Evolutionary conservation across 2,329 filamentous ascomycete species (phyloP).

Genomic region (Eurotiales sp.): DNA sequence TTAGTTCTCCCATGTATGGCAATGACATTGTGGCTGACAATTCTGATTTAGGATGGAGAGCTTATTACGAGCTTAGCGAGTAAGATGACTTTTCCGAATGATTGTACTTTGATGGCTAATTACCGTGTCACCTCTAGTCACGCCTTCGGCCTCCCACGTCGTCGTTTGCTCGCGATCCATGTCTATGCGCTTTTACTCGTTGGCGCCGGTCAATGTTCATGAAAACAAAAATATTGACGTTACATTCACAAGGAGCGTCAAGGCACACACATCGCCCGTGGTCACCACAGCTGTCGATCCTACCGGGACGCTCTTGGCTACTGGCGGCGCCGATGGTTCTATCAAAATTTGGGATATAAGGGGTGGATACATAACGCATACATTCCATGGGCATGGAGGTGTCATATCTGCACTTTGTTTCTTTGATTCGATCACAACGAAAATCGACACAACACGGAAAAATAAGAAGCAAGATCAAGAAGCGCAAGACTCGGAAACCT

Average conservation of each 20-base stretch:
- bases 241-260: slow-evolving; percentile 72
- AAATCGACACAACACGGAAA: too few relatives aligned
- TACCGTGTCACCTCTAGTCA: slow-evolving; percentile 54
- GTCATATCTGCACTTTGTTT: slow-evolving; percentile 88
- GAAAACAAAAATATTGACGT: slow-evolving; percentile 58
- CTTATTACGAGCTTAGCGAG: slow-evolving; percentile 44
- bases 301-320: slow-evolving; percentile 85
- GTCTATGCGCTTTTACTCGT: slow-evolving; percentile 84
- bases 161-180: slow-evolving; percentile 92
- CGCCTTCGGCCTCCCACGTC: slow-evolving; percentile 81
- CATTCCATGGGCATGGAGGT: slow-evolving; percentile 87
- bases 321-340: slow-evolving; percentile 85
- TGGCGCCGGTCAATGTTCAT: slow-evolving; percentile 54
- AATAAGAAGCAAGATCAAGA: slow-evolving; percentile 41
- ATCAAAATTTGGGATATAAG: slow-evolving; percentile 97
- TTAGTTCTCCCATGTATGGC: slow-evolving; percentile 17
- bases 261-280: slow-evolving; percentile 86
- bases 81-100: slow-evolving; percentile 22
- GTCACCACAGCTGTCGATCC: slow-evolving; percentile 80
- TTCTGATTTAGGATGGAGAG: slow-evolving; percentile 58
- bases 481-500: slow-evolving; percentile 41
- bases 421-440: slow-evolving; percentile 65
- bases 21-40: slow-evolving; percentile 10
- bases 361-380: slow-evolving; percentile 88
- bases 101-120: slow-evolving; percentile 5